A percentile compares a stretch with the other conserved stretches of the same genome.
phyloP scores from a whole-genome alignment of 441 rosid species.

The Erodium moschatum region DNA sequence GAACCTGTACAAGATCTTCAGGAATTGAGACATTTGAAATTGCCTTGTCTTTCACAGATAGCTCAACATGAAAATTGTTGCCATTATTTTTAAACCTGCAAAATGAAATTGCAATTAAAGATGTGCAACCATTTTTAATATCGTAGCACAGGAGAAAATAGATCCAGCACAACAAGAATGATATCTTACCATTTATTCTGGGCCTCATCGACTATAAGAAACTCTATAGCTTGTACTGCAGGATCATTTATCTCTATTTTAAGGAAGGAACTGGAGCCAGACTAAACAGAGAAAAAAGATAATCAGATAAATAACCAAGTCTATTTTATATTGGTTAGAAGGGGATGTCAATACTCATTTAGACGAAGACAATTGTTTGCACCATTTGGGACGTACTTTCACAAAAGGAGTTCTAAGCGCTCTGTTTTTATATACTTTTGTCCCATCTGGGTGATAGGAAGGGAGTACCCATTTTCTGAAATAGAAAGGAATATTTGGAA shows the following conservation, averaged over 20 bases:
- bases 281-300: constrained; percentile 32
- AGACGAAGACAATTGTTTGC: neutral
- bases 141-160: constrained; percentile 12
- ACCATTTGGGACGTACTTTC: constrained; percentile 39
- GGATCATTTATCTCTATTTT: constrained; percentile 78
- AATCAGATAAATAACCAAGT: constrained; percentile 17
- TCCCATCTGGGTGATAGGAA: constrained; percentile 61
- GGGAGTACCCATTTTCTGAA: constrained; percentile 87
- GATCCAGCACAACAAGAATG: constrained; percentile 13
- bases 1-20: constrained; percentile 88
- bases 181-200: constrained; percentile 68
- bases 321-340: constrained; percentile 9
- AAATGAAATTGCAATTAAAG: constrained; percentile 18
- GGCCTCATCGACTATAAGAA: constrained; percentile 77
- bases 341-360: neutral
- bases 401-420: constrained; percentile 87
- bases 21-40: constrained; percentile 50
- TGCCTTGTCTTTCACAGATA: constrained; percentile 42
- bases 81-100: constrained; percentile 49
- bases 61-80: constrained; percentile 39
- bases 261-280: constrained; percentile 55
- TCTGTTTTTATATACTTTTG: constrained; percentile 69
- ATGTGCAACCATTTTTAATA: constrained; percentile 9
- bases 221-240: constrained; percentile 69
- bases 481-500: constrained; percentile 13